Percentiles rank a stretch among this genome's conserved stretches.
These are phyloP conservation scores for Colletotrichum cordylinicola DNA, from an alignment of 2,329 filamentous ascomycete genomes.

Conservation along the genomic window DNA sequence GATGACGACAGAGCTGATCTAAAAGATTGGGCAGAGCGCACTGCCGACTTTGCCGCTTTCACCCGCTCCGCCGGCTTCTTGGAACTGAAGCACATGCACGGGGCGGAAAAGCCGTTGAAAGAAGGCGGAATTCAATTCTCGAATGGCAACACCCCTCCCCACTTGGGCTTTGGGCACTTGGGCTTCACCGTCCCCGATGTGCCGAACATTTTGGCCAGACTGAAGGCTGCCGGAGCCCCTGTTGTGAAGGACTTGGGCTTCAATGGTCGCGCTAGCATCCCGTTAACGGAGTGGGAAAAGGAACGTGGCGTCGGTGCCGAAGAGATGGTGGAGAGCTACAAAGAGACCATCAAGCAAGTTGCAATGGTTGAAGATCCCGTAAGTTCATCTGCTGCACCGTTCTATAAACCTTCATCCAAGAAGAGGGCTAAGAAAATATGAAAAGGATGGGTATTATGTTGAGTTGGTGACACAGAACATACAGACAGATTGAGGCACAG, in stretches of 20 bases:
- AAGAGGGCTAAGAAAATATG: rapidly evolving
- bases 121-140: not conserved
- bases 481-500: not conserved
- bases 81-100: not conserved
- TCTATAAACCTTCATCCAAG: rapidly evolving
- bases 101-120: not conserved
- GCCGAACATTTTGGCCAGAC: not conserved
- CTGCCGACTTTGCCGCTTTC: not conserved
- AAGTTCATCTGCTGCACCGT: not conserved
- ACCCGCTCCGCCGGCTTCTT: not conserved
- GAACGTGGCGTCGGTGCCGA: not conserved
- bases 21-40: not conserved
- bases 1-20: not conserved
- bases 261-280: not conserved
- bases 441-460: not conserved
- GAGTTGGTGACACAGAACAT: not conserved
- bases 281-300: not conserved
- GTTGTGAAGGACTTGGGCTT: not conserved
- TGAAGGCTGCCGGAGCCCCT: not conserved
- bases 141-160: not conserved
- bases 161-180: not conserved
- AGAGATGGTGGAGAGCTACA: not conserved
- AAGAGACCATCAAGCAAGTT: not conserved
- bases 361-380: not conserved
- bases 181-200: not conserved